Evolutionary conservation across 768 basidiomycete species (phyloP).

Genomic region (Leucocoprinus sp.): DNA sequence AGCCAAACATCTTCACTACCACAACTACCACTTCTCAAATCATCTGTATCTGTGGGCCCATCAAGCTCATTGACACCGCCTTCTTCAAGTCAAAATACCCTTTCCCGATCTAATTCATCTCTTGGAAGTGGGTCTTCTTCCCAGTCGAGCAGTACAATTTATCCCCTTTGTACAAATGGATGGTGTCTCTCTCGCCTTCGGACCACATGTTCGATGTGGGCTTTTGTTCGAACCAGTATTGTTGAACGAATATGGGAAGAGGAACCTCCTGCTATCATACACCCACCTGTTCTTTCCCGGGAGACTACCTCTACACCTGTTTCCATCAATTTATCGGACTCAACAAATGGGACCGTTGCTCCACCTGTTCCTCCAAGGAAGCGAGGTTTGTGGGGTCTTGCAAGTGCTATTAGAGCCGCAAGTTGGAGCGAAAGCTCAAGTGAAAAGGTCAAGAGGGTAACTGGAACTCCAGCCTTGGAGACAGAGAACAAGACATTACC

Average conservation of each 20-base stretch:
- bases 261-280: conserved; percentile 37
- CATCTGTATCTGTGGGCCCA: conserved; percentile 18
- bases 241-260: conserved; percentile 90
- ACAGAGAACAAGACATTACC: conserved; percentile 11
- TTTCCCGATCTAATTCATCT: not conserved
- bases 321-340: conserved; percentile 1
- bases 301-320: not conserved
- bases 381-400: conserved; percentile 61
- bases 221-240: conserved; percentile 74
- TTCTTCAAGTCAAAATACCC: conserved; percentile 15
- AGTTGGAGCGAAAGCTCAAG: conserved; percentile 42
- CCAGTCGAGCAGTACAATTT: conserved; percentile 36
- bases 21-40: conserved; percentile 26
- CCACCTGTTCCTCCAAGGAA: conserved; percentile 60
- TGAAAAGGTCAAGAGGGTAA: conserved; percentile 31
- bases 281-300: conserved; percentile 22
- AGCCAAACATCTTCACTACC: conserved; percentile 23
- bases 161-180: conserved; percentile 77
- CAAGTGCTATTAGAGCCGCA: conserved; percentile 48
- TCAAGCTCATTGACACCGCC: conserved; percentile 13
- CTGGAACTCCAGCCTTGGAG: conserved; percentile 4
- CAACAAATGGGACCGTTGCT: conserved; percentile 4
- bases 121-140: not conserved
- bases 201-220: conserved; percentile 86
- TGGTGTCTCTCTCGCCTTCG: conserved; percentile 83